phyloP scores from a whole-genome alignment of 176 grass and related monocot species.

The Paspalum notatum region DNA sequence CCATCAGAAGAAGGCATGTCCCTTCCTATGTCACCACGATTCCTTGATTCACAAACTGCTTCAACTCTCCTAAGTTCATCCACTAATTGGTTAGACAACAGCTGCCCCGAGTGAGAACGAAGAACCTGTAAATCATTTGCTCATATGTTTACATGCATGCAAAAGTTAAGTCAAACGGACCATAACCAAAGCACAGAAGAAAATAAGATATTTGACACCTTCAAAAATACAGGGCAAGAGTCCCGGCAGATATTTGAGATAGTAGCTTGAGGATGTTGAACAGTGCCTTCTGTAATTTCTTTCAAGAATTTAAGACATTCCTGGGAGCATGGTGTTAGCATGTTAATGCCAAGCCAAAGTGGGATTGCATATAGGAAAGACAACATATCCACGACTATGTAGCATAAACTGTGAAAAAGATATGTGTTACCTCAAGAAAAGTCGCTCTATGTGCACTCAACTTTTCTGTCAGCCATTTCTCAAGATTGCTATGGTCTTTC shows the following conservation, averaged over 20 bases:
- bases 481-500: conserved; percentile 77
- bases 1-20: conserved; percentile 51
- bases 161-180: conserved; percentile 12
- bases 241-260: conserved; percentile 60
- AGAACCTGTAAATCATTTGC: conserved; percentile 61
- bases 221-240: conserved; percentile 71
- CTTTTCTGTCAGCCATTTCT: conserved; percentile 91
- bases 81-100: conserved; percentile 60
- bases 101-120: conserved; percentile 67
- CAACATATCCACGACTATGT: conserved; percentile 1
- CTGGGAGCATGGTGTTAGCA: conserved; percentile 42
- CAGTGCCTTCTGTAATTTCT: conserved; percentile 56
- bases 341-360: conserved; percentile 13
- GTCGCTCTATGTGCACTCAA: conserved; percentile 57
- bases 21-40: conserved; percentile 44
- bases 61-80: conserved; percentile 84
- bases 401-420: background rate
- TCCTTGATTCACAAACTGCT: conserved; percentile 56
- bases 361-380: conserved; percentile 9
- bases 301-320: conserved; percentile 86
- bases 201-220: conserved; percentile 49
- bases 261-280: conserved; percentile 49
- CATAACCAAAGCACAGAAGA: conserved; percentile 32
- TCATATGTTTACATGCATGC: conserved; percentile 27
- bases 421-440: conserved; percentile 78